Evolutionary conservation across 1,139 yeast species (phyloP), one percentile per base, ranked within the genome.

Genomic region (Williopsis jadinii): DNA sequence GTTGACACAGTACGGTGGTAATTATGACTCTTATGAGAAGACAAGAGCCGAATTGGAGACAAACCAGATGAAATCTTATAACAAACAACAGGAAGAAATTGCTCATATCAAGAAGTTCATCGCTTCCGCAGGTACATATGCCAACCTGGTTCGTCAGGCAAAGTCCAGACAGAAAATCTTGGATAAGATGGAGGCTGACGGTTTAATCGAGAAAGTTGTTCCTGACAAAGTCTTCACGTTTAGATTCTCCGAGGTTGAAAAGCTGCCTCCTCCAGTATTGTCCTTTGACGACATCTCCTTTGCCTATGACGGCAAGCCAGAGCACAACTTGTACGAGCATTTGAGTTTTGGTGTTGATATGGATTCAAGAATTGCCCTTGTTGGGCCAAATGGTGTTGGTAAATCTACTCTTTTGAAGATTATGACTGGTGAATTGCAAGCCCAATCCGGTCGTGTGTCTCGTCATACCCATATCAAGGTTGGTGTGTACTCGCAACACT

Each of bases 161-260:
- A 92, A 92, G 70, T 92, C 98, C 37, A 87, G 97, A 73, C 98
- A 94, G 77, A 92, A 94, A 82, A 94, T 92, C 63, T 77, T 92
- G 68, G 98, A 92, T 70, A 94, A 94, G 81, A 94, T 92, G 98
- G 98, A 92, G 71, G 98, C 98, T 55, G 98, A 92, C 64, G 99
- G 98, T 63, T 78, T 92, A 59, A 84, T 92, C 60, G 87, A 86
- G 68, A 82, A 95, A 45, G 98, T 94, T 52, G 90, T 80, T 45
- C 85, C 86, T 41, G 98, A 92, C 65, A 86, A 77, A 70, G 95
- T 88, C 30, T 92, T 92, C 67, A 79, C 95, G 3, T 92, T 92
- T 78, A 77, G 84, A 61, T 92, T 94, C 77, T 90, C 97, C 43
- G 90, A 81, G 36, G 96, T 92, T 49, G 98, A 92, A 66, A 88